phyloP scores from a whole-genome alignment of 75 land plant species.

The Isoetes taiwanensis region DNA sequence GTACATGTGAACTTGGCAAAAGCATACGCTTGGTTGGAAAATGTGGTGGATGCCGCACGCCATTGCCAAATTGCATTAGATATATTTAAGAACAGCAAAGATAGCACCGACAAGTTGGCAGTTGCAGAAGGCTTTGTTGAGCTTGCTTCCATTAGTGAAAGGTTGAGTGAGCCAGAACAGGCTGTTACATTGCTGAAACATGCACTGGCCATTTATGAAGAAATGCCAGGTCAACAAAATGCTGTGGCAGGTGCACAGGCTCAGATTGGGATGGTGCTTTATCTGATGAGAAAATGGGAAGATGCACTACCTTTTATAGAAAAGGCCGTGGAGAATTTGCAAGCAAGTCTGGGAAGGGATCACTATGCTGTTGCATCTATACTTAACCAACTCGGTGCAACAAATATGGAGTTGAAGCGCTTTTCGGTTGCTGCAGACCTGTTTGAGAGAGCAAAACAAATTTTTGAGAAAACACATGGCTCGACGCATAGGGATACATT shows the following conservation, averaged over 20 bases:
- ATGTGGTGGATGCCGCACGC: conserved; percentile 6
- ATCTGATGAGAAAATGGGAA: too few species aligned
- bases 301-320: too few species aligned
- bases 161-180: conserved; percentile 10
- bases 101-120: conserved; percentile 1
- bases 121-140: conserved; percentile 11
- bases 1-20: conserved; percentile 12
- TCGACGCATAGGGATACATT: too few species aligned
- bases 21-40: conserved; percentile 4
- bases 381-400: too few species aligned
- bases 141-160: conserved; percentile 11
- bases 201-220: conserved; percentile 8
- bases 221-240: conserved; percentile 11
- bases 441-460: too few species aligned
- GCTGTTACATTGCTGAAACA: conserved; percentile 10
- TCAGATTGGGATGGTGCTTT: too few species aligned
- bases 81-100: background rate
- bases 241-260: conserved; percentile 13
- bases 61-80: conserved; percentile 1
- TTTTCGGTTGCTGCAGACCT: too few species aligned
- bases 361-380: too few species aligned
- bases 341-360: too few species aligned
- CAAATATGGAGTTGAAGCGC: too few species aligned
- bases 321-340: too few species aligned
- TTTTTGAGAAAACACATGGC: too few species aligned